A percentile compares a stretch with the other conserved stretches of the same genome.
Evolutionary conservation across 148 eudicot genomes (phyloP).

Genomic region (Arctostaphylos glauca): DNA sequence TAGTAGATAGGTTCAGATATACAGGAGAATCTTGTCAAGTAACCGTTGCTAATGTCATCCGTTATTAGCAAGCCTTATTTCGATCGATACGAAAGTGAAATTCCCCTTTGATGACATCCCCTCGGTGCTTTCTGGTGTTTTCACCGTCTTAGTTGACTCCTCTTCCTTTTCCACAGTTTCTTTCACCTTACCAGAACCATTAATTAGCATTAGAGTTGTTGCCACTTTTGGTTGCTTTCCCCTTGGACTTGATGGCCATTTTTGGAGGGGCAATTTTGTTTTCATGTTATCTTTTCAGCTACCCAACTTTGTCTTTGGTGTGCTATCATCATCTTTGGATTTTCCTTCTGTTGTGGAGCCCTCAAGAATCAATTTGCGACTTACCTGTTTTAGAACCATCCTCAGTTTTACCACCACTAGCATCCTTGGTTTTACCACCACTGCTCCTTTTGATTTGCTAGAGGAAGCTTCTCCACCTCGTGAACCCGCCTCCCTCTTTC

Average conservation of each 20-base stretch:
- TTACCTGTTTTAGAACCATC: slow-evolving; percentile 7
- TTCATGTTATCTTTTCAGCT: slow-evolving; percentile 22
- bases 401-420: slow-evolving; percentile 8
- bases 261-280: slow-evolving; percentile 23
- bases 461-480: slow-evolving; percentile 40
- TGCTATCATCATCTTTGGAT: slow-evolving; percentile 35
- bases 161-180: slow-evolving; percentile 37
- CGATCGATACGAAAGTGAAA: too few species aligned
- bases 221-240: slow-evolving; percentile 39
- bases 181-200: slow-evolving; percentile 39
- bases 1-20: too few species aligned
- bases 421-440: slow-evolving; percentile 30
- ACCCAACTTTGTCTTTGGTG: slow-evolving; percentile 31
- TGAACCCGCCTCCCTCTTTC: slow-evolving; percentile 32
- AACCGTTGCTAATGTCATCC: too few species aligned
- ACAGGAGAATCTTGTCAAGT: too few species aligned
- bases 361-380: slow-evolving; percentile 17
- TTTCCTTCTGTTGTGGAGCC: slow-evolving; percentile 22
- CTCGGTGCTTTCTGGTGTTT: slow-evolving; percentile 31
- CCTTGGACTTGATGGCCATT: slow-evolving; percentile 40
- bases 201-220: slow-evolving; percentile 30
- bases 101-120: slow-evolving; percentile 32
- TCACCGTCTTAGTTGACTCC: slow-evolving; percentile 26
- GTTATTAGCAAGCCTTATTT: too few species aligned
- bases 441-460: slow-evolving; percentile 48